Percentiles rank a stretch among this genome's conserved stretches.
These are phyloP conservation scores for Cordyceps cicadae DNA, from an alignment of 2,329 filamentous ascomycete genomes.

Conservation along the genomic window DNA sequence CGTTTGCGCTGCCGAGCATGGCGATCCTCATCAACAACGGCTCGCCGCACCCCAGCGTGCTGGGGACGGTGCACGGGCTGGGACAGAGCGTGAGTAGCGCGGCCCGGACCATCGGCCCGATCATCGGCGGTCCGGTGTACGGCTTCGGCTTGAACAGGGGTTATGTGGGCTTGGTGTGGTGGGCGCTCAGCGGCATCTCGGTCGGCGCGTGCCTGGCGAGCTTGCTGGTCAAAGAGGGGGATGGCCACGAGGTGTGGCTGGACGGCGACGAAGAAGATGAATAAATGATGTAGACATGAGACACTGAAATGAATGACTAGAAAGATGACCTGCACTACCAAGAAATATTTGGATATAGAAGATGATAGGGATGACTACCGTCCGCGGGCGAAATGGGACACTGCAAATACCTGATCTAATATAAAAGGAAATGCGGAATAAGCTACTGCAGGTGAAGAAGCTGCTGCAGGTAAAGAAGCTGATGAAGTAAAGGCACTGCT, in stretches of 20 bases:
- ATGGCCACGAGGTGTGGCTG: constrained; percentile 57
- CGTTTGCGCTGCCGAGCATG: constrained; percentile 46
- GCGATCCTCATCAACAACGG: constrained; percentile 41
- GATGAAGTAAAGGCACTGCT: not conserved
- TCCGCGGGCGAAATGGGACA: not conserved
- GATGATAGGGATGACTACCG: not conserved
- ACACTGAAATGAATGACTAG: not conserved
- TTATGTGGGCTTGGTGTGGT: constrained; percentile 51
- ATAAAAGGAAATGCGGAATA: not conserved
- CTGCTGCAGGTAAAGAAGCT: not conserved
- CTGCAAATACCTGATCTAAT: not conserved
- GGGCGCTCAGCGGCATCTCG: constrained; percentile 44
- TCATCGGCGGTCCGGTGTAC: constrained; percentile 53
- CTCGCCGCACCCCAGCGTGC: constrained; percentile 38
- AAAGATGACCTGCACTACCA: not conserved
- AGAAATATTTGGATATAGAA: not conserved
- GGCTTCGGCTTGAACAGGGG: constrained; percentile 49
- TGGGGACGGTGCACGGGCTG: constrained; percentile 41
- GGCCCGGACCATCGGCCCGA: constrained; percentile 51
- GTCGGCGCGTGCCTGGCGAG: constrained; percentile 42
- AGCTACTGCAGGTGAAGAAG: too few species aligned
- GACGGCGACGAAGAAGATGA: constrained; percentile 48
- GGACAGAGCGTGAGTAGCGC: constrained; percentile 52
- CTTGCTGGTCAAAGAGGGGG: constrained; percentile 49
- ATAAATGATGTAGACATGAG: not conserved